phyloP scores from a whole-genome alignment of 1,139 yeast species.

The Wickerhamomyces sp. region DNA sequence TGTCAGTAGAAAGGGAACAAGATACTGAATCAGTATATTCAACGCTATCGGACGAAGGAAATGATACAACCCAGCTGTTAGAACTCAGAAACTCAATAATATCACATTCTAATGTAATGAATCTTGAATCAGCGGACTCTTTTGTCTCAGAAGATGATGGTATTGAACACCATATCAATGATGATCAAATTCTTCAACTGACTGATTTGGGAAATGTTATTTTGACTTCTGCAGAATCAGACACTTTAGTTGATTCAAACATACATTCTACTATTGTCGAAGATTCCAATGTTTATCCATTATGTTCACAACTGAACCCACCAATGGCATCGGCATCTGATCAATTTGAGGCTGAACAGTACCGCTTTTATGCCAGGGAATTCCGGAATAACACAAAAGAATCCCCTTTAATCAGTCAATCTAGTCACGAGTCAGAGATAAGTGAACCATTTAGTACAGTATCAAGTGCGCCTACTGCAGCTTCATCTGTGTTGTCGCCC shows the following conservation, averaged over 20 bases:
- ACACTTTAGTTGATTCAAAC: too few relatives aligned
- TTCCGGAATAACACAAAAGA: background rate
- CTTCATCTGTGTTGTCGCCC: conserved; percentile 4
- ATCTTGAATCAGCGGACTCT: background rate
- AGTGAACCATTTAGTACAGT: conserved; percentile 19
- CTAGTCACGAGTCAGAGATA: conserved; percentile 20
- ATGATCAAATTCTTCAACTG: too few relatives aligned
- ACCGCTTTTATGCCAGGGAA: conserved; percentile 3
- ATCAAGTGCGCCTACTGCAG: conserved; percentile 5
- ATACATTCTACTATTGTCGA: too few relatives aligned
- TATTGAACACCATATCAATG: too few relatives aligned
- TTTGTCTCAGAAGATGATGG: too few relatives aligned
- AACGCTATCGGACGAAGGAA: background rate
- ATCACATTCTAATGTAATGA: conserved; percentile 8
- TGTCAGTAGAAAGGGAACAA: background rate
- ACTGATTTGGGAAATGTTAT: too few relatives aligned
- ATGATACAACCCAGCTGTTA: conserved; percentile 8
- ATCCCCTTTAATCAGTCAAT: conserved; percentile 17
- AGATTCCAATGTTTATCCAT: background rate
- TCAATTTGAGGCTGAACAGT: conserved; percentile 7
- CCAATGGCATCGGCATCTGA: conserved; percentile 3
- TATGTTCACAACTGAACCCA: conserved; percentile 9
- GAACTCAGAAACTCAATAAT: conserved; percentile 18
- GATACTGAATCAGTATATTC: background rate
- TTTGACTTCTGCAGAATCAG: too few relatives aligned